phyloP scores from a whole-genome alignment of 1,139 yeast genomes.

The Taiozyma sp. region DNA sequence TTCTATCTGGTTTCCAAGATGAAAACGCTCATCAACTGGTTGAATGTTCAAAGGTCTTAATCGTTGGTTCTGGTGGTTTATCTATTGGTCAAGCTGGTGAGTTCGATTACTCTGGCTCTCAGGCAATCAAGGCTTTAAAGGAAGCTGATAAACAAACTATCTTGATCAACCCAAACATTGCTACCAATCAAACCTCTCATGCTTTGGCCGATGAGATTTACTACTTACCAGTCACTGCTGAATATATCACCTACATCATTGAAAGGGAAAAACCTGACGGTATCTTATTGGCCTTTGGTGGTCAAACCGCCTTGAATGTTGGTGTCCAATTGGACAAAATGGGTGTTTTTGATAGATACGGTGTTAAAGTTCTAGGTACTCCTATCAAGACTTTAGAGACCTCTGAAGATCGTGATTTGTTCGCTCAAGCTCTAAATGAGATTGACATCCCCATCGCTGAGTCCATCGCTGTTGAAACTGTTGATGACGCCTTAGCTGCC shows the following conservation, averaged over 20 bases:
- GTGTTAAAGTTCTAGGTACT: slow-evolving; percentile 93
- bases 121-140: slow-evolving; percentile 91
- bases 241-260: slow-evolving; percentile 87
- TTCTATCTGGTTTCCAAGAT: slow-evolving; percentile 41
- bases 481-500: slow-evolving; percentile 88
- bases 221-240: slow-evolving; percentile 95
- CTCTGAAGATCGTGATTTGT: slow-evolving; percentile 95
- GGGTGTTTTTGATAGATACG: slow-evolving; percentile 89
- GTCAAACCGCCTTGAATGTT: slow-evolving; percentile 95
- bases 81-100: slow-evolving; percentile 99
- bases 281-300: slow-evolving; percentile 92
- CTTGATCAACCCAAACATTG: slow-evolving; percentile 93
- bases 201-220: slow-evolving; percentile 93
- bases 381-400: slow-evolving; percentile 94
- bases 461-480: slow-evolving; percentile 89
- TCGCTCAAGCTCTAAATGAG: slow-evolving; percentile 91
- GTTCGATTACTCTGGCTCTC: slow-evolving; percentile 96
- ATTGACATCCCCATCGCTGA: slow-evolving; percentile 94
- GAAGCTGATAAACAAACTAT: slow-evolving; percentile 86
- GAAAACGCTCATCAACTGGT: slow-evolving; percentile 47
- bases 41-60: slow-evolving; percentile 84
- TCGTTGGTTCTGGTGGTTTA: slow-evolving; percentile 96
- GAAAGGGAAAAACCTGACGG: slow-evolving; percentile 98
- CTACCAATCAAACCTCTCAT: slow-evolving; percentile 96
- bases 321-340: slow-evolving; percentile 91